Percentiles rank a stretch among this genome's conserved stretches.
These are phyloP conservation scores for Salvia hispanica DNA, from an alignment of 257 asterid genomes.

Conservation along the genomic window DNA sequence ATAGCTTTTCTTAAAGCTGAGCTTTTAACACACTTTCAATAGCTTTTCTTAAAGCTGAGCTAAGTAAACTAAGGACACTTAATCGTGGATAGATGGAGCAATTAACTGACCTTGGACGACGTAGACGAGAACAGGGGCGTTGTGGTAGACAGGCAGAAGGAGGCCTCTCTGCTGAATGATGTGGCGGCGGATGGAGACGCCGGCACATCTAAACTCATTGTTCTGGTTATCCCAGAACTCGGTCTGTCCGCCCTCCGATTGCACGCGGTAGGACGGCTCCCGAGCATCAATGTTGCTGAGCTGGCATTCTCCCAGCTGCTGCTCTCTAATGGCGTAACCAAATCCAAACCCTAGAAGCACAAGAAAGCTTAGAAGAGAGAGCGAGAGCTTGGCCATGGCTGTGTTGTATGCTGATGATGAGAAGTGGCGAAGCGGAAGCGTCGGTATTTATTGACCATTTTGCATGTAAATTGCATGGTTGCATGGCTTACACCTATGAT, in stretches of 20 bases:
- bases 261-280: constrained; percentile 40
- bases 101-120: constrained; percentile 48
- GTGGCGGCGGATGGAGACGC: constrained; percentile 53
- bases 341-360: constrained; percentile 21
- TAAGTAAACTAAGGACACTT: rapidly evolving
- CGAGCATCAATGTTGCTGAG: constrained; percentile 42
- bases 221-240: constrained; percentile 52
- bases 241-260: constrained; percentile 56
- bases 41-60: too few species aligned
- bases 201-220: constrained; percentile 57
- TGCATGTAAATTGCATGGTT: constrained; percentile 47
- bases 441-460: constrained; percentile 35
- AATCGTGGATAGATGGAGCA: too few species aligned
- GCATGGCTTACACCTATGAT: constrained; percentile 44
- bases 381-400: constrained; percentile 27
- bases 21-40: too few species aligned
- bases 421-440: constrained; percentile 38
- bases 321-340: constrained; percentile 21
- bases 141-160: constrained; percentile 51
- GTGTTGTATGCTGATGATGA: constrained; percentile 17
- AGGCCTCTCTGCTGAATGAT: constrained; percentile 42
- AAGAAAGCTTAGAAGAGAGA: constrained; percentile 33
- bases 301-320: constrained; percentile 39
- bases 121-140: constrained; percentile 50
- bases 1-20: too few species aligned